Conservation (phyloP, 169 alveolate species). For the Cryptosporidium ubiquitum region DNA sequence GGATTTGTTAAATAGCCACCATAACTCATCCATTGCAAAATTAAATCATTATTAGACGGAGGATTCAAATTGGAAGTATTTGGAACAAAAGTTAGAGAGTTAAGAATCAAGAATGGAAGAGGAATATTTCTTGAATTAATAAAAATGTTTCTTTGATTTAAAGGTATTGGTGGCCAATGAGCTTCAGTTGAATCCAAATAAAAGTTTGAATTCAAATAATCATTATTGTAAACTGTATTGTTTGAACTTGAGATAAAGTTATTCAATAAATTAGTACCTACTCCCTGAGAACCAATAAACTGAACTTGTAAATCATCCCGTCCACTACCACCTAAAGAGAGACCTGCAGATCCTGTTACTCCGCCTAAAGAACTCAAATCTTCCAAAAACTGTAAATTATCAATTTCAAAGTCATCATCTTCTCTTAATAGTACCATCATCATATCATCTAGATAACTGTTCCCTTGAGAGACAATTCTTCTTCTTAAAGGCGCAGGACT, state of each 20-base stretch:
- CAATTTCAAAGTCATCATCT: conserved; percentile 59
- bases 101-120: conserved; percentile 44
- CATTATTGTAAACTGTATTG: not conserved
- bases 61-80: conserved; percentile 55
- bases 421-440: conserved; percentile 72
- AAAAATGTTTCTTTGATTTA: conserved; percentile 58
- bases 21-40: conserved; percentile 65
- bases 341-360: not conserved
- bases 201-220: conserved; percentile 9
- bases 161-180: conserved; percentile 65
- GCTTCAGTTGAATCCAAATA: conserved; percentile 54
- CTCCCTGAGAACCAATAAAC: not conserved
- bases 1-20: conserved; percentile 67
- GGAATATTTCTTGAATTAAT: conserved; percentile 58
- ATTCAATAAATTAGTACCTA: not conserved
- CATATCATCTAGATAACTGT: conserved; percentile 43
- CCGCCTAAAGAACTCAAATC: conserved; percentile 26
- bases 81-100: conserved; percentile 64
- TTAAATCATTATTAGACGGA: conserved; percentile 55
- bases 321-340: not conserved
- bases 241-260: not conserved
- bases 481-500: conserved; percentile 60
- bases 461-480: conserved; percentile 31
- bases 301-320: conserved; percentile 45
- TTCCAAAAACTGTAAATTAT: conserved; percentile 51